Evolutionary conservation across 306 rosid species (phyloP).

Genomic region (Erythrophleum fordii): DNA sequence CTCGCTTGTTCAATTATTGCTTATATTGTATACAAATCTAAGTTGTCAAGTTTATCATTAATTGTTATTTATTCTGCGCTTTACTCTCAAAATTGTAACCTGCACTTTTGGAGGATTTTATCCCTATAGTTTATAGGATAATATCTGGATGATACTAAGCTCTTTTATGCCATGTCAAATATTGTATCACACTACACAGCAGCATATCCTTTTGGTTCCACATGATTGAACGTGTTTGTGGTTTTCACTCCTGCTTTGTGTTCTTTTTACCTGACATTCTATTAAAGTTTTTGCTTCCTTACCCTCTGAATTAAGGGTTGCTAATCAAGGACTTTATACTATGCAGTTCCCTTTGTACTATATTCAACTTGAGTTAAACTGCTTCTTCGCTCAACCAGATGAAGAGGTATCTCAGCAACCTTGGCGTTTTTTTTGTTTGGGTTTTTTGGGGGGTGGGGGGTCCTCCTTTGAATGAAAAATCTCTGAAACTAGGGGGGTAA

Average conservation of each 20-base stretch:
- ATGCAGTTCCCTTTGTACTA: conserved; percentile 66
- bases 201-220: not conserved
- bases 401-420: conserved; percentile 38
- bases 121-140: not conserved
- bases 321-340: conserved; percentile 20
- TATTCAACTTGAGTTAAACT: conserved; percentile 49
- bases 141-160: not conserved
- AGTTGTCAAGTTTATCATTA: not conserved
- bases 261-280: not conserved
- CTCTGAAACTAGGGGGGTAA: not conserved
- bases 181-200: not conserved
- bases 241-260: not conserved
- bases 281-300: not conserved
- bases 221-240: not conserved
- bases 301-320: not conserved
- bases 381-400: not conserved
- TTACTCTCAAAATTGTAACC: not conserved
- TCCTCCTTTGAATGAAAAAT: no score
- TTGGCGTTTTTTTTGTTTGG: not conserved
- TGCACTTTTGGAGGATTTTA: not conserved
- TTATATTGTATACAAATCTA: not conserved
- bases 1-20: not conserved
- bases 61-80: not conserved
- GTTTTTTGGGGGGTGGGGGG: no score
- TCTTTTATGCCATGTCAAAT: not conserved